Conservation (phyloP, 495 filamentous ascomycete species). For the Amorphotheca resinae region DNA sequence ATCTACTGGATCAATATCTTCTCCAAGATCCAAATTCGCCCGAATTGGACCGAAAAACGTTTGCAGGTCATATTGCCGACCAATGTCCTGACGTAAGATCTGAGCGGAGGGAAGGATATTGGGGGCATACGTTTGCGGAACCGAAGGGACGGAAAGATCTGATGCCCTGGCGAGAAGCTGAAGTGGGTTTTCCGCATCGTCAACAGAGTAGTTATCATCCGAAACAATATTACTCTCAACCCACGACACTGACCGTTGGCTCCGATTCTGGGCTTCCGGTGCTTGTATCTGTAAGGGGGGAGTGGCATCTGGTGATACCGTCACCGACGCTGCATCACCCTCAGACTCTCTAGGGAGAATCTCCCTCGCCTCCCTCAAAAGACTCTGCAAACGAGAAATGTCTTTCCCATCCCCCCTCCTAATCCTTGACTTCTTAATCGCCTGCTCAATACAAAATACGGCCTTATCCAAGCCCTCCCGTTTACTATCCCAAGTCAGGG, state of each 20-base stretch:
- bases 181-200: conserved; percentile 63
- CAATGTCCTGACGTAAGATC: background rate
- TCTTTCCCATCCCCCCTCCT: conserved; percentile 41
- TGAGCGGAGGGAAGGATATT: conserved; percentile 3
- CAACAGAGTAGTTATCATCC: conserved; percentile 42
- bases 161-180: conserved; percentile 59
- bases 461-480: conserved; percentile 62
- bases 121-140: conserved; percentile 9
- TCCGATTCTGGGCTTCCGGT: background rate
- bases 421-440: conserved; percentile 47
- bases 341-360: conserved; percentile 22
- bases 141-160: conserved; percentile 48
- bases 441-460: conserved; percentile 60
- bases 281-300: too few relatives aligned
- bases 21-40: conserved; percentile 46
- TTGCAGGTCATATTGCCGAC: conserved; percentile 18
- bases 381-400: conserved; percentile 40
- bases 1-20: conserved; percentile 53
- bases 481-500: conserved; percentile 35
- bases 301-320: too few relatives aligned
- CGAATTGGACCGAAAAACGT: conserved; percentile 50
- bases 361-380: conserved; percentile 36
- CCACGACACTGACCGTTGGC: background rate
- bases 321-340: conserved; percentile 14
- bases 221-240: conserved; percentile 1